Percentiles rank a stretch among this genome's conserved stretches.
phyloP scores from a whole-genome alignment of 139 green algal species.

The Haematococcus lacustris region DNA sequence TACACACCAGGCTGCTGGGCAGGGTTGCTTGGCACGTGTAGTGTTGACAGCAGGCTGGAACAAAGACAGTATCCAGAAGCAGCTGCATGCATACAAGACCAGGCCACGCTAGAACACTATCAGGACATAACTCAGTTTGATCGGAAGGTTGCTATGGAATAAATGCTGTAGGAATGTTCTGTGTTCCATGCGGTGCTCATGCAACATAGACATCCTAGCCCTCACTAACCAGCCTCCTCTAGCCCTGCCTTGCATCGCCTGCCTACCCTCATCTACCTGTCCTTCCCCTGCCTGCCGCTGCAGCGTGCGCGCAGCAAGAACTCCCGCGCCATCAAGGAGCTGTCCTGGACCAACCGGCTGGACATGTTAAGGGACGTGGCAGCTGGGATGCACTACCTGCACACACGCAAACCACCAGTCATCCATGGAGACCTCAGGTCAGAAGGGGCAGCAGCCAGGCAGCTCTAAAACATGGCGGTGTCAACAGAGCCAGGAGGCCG shows the following conservation, averaged over 20 bases:
- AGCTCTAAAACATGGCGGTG: no score
- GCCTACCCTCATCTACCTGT: slow-evolving; percentile 1
- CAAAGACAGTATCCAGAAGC: not conserved
- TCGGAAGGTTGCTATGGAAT: no score
- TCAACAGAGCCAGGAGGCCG: no score
- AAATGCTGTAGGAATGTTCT: not conserved
- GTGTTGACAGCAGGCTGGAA: not conserved
- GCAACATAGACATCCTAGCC: not conserved
- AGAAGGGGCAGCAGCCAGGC: no score
- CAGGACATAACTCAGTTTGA: no score
- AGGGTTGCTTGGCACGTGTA: not conserved
- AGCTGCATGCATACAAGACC: not conserved
- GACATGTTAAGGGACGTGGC: slow-evolving; percentile 50
- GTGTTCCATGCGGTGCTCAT: no score
- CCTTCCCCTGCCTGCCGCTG: slow-evolving; percentile 5
- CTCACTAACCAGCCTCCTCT: not conserved
- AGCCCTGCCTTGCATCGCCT: not conserved
- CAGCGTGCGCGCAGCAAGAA: slow-evolving; percentile 15
- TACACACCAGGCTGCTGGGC: not conserved
- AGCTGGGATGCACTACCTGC: slow-evolving; percentile 74
- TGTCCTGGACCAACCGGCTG: slow-evolving; percentile 37
- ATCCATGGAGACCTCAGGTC: slow-evolving; percentile 83
- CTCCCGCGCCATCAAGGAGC: slow-evolving; percentile 12
- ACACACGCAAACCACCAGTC: slow-evolving; percentile 67
- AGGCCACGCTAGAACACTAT: not conserved